Conservation (phyloP, 805 yeast genomes). For the Naumovozyma baii region DNA sequence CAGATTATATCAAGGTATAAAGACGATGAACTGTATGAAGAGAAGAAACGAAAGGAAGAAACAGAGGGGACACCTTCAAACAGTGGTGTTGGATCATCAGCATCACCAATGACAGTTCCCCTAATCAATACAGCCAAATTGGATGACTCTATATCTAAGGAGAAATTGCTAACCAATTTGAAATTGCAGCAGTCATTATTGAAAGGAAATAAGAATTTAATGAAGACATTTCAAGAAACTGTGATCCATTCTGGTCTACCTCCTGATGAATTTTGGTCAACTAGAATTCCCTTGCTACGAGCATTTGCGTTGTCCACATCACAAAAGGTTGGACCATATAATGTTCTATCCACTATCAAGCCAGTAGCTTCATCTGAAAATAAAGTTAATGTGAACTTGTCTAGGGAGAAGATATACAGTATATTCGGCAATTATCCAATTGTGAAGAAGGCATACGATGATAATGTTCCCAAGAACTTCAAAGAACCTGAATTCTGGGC, state of each 20-base stretch:
- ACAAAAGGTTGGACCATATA: constrained; percentile 87
- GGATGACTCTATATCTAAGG: constrained; percentile 43
- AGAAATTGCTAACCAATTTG: constrained; percentile 55
- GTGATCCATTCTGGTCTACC: constrained; percentile 71
- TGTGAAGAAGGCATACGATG: constrained; percentile 79
- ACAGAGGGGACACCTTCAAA: constrained; percentile 3
- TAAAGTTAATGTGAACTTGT: constrained; percentile 84
- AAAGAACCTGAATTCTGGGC: constrained; percentile 95
- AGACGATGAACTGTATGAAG: constrained; percentile 39
- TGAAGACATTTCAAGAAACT: constrained; percentile 75
- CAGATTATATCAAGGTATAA: constrained; percentile 59
- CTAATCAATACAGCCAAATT: constrained; percentile 31
- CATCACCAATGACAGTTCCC: constrained; percentile 23
- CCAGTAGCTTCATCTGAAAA: constrained; percentile 91
- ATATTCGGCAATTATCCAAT: constrained; percentile 90
- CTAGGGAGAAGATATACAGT: constrained; percentile 81
- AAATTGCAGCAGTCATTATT: constrained; percentile 72
- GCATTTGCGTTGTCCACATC: constrained; percentile 77
- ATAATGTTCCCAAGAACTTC: constrained; percentile 73
- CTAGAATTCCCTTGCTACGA: constrained; percentile 66
- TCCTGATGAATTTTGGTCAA: constrained; percentile 79
- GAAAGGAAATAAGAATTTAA: constrained; percentile 55
- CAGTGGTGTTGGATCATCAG: constrained; percentile 1
- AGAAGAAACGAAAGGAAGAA: constrained; percentile 22
- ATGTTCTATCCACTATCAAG: constrained; percentile 84